phyloP scores from a whole-genome alignment of 208 protist genomes.

The Acanthamoeba quina region DNA sequence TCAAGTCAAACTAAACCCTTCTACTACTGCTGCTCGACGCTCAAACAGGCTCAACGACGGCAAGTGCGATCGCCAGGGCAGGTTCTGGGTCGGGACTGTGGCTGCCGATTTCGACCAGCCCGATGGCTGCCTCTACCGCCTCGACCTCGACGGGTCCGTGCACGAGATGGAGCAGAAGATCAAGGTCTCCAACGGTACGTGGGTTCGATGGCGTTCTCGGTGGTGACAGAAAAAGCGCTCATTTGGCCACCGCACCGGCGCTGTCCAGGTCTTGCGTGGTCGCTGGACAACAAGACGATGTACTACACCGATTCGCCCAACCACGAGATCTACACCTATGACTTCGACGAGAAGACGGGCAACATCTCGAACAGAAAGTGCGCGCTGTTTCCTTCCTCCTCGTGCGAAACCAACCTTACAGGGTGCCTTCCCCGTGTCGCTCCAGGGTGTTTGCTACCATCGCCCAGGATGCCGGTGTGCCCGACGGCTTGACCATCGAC shows the following conservation, averaged over 20 bases:
- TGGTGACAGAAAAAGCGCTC: not conserved
- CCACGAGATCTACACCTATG: slow-evolving; percentile 43
- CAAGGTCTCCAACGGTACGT: slow-evolving; percentile 40
- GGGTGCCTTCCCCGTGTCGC: not conserved
- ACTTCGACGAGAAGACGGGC: slow-evolving; percentile 51
- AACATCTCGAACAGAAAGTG: slow-evolving; percentile 61
- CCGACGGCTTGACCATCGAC: slow-evolving; percentile 48
- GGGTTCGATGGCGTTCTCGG: not conserved
- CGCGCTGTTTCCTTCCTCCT: not conserved
- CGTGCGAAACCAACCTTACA: not conserved
- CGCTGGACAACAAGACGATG: slow-evolving; percentile 55
- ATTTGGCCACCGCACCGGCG: not conserved
- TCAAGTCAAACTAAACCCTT: not conserved
- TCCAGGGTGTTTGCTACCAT: slow-evolving; percentile 32
- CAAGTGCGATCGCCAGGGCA: slow-evolving; percentile 50
- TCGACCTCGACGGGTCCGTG: slow-evolving; percentile 43
- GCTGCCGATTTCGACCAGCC: slow-evolving; percentile 34
- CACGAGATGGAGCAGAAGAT: slow-evolving; percentile 56
- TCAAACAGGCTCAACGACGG: slow-evolving; percentile 46
- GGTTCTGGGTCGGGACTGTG: slow-evolving; percentile 44
- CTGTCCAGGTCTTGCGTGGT: slow-evolving; percentile 14
- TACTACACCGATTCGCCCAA: slow-evolving; percentile 52
- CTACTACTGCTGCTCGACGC: not conserved
- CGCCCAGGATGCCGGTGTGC: slow-evolving; percentile 9
- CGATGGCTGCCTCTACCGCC: slow-evolving; percentile 47